Base-by-base conservation (phyloP, 1,139 yeast species). In the Pichia norvegensis region DNA sequence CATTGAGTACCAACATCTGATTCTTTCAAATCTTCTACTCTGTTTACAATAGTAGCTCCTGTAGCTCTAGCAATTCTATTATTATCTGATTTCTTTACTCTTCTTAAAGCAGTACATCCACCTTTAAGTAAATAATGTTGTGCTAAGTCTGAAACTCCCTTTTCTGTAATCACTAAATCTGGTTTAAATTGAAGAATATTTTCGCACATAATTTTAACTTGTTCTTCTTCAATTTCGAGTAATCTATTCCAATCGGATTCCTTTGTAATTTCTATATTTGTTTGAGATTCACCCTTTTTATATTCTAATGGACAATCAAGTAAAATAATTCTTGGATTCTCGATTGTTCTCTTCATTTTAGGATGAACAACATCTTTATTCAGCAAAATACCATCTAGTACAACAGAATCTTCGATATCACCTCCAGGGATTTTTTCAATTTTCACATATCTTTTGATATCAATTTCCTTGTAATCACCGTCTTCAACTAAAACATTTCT, bases 311-410 rank as follows among this genome's bases (percentile, higher is more conserved):
- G 97, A 67, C 97, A 90, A 67, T 94, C 98, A 58, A 94, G 74
- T 54, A 94, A 74, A 36, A 94, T 76, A 46, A 94, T 78, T 55
- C 94, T 76, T 43, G 99, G 99, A 60, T 87, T 85, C 61, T 82
- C 87, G 55, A 92, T 85, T 57, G 72, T 63, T 65, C 98, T 80
- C 57, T 81, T 81, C 99, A 94, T 94, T 67, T 90, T 88, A 53
- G 99, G 98, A 67, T 94, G 99, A 25, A 95, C 90, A 46, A 94
- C 95, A 64, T 94, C 99, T 67, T 94, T 94, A 70, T 94, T 94
- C 59, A 94, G 75, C 69, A 92, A 73, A 47, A 92, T 85, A 52
- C 99, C 99, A 61, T 86, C 94, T 61, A 92, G 72, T 19, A 92
- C 96, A 52, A 74, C 74, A 44, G 90, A 81, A 57, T 90, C 96